phyloP scores from a whole-genome alignment of 2,329 filamentous ascomycete species.

The Westerdykella aurantiaca region DNA sequence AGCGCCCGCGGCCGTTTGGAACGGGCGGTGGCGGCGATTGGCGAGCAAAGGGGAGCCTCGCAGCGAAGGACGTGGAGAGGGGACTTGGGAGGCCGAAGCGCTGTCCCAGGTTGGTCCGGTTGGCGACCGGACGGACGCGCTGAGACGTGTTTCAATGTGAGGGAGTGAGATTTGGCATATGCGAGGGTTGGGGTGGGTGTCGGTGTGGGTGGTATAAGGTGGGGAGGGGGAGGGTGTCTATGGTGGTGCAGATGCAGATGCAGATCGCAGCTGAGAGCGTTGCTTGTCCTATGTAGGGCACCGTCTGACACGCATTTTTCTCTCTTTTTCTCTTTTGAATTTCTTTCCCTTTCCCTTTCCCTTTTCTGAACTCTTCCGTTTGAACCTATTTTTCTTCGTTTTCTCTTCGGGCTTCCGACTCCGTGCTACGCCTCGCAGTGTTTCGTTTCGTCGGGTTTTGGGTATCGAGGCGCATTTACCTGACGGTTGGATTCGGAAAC shows the following conservation, averaged over 20 bases:
- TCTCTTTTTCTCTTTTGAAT: background rate
- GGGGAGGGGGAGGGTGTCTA: background rate
- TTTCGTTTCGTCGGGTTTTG: too few species aligned
- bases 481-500: too few species aligned
- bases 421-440: too few species aligned
- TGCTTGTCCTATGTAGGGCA: too few species aligned
- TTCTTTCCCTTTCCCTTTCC: background rate
- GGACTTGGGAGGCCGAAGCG: background rate
- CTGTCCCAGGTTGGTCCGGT: constrained; percentile 2
- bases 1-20: constrained; percentile 8
- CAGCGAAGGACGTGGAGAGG: too few species aligned
- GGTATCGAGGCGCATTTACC: too few species aligned
- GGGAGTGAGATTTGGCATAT: constrained; percentile 7
- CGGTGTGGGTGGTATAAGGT: constrained; percentile 5
- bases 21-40: background rate
- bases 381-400: background rate
- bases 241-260: background rate
- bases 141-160: constrained; percentile 12
- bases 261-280: too few species aligned
- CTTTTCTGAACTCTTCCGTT: background rate
- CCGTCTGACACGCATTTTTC: background rate
- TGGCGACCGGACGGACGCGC: background rate
- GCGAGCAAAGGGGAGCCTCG: too few species aligned
- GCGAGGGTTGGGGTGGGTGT: too few species aligned
- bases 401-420: background rate